A percentile compares a stretch with the other conserved stretches of the same genome.
Conservation (phyloP, 805 yeast genomes). For the Ogataea kodamae region DNA sequence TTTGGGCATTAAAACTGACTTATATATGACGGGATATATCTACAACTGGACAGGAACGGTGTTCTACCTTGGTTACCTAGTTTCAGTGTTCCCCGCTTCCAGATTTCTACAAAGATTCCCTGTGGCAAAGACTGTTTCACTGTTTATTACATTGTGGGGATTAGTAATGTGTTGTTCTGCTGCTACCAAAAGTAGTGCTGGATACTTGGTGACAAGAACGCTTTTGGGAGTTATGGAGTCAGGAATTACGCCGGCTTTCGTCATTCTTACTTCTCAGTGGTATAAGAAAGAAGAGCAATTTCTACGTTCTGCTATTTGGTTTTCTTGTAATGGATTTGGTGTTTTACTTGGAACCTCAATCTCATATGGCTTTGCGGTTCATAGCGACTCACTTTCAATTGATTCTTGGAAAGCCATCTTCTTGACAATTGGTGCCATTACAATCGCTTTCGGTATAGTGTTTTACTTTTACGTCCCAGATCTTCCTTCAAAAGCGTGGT, state of each 20-base stretch:
- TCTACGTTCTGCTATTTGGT: constrained; percentile 28
- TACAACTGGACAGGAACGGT: constrained; percentile 33
- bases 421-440: constrained; percentile 58
- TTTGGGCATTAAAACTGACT: constrained; percentile 49
- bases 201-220: constrained; percentile 43
- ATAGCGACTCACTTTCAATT: constrained; percentile 1
- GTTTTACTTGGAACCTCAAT: constrained; percentile 47
- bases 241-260: constrained; percentile 33
- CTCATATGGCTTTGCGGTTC: constrained; percentile 49
- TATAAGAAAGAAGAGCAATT: constrained; percentile 31
- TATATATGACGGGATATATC: constrained; percentile 43
- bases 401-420: constrained; percentile 57
- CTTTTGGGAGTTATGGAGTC: constrained; percentile 44
- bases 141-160: constrained; percentile 48
- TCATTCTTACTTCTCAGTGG: constrained; percentile 38
- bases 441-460: constrained; percentile 47
- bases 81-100: constrained; percentile 50
- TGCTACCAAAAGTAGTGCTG: constrained; percentile 40
- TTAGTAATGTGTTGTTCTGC: constrained; percentile 43
- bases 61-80: constrained; percentile 42
- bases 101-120: constrained; percentile 44
- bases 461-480: constrained; percentile 53
- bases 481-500: constrained; percentile 44
- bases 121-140: constrained; percentile 46
- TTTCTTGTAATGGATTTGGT: constrained; percentile 44